Evolutionary conservation across 441 rosid species (phyloP).

Genomic region (Geranium incanum): DNA sequence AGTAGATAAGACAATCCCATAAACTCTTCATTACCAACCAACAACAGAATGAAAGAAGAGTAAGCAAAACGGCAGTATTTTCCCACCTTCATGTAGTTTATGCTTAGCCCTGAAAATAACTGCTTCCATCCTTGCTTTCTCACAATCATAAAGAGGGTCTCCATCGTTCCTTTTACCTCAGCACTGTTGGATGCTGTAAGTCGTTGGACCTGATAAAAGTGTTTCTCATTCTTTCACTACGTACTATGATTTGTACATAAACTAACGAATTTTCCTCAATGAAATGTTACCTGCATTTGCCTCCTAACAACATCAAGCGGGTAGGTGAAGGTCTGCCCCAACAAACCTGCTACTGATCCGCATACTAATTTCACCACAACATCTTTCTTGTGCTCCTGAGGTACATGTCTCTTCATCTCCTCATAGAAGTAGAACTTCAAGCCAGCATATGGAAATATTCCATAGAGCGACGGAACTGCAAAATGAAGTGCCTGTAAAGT

Average conservation of each 20-base stretch:
- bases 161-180: slow-evolving; percentile 65
- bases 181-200: slow-evolving; percentile 36
- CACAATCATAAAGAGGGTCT: slow-evolving; percentile 49
- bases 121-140: slow-evolving; percentile 88
- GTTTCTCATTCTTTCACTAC: slow-evolving; percentile 9
- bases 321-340: slow-evolving; percentile 91
- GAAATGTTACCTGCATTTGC: slow-evolving; percentile 71
- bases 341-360: slow-evolving; percentile 77
- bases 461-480: slow-evolving; percentile 84
- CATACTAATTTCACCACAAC: slow-evolving; percentile 62
- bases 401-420: slow-evolving; percentile 85
- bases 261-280: neutral
- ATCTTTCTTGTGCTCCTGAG: slow-evolving; percentile 62
- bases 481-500: slow-evolving; percentile 15
- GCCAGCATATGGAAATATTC: slow-evolving; percentile 95
- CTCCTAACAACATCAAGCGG: slow-evolving; percentile 96
- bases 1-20: neutral
- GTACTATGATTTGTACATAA: neutral
- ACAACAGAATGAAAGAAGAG: neutral
- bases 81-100: slow-evolving; percentile 78
- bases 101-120: slow-evolving; percentile 80
- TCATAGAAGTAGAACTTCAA: slow-evolving; percentile 88
- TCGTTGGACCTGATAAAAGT: slow-evolving; percentile 52
- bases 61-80: neutral
- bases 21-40: neutral